Evolutionary conservation across 2,329 filamentous ascomycete species (phyloP), one percentile per base, ranked within the genome.

Genomic region (Microdochium nivale): DNA sequence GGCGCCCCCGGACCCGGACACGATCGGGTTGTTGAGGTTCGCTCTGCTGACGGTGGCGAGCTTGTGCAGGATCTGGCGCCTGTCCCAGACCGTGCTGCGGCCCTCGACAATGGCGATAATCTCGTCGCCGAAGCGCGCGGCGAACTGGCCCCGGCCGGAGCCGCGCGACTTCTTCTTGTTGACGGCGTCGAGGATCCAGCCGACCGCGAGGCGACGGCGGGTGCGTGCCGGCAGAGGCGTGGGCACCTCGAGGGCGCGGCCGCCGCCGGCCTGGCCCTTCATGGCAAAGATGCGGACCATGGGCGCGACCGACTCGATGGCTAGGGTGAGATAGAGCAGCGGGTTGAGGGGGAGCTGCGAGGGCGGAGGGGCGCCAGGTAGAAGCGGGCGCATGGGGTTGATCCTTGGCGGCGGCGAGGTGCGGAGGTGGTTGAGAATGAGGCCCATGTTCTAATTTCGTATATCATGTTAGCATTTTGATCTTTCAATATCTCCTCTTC

Each of bases 231-330:
- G 74, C 21, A 97, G 75, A 1, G 94, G 92, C 23, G 85, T 76
- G 0, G 94, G 94, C 33, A 96, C 79, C 52, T 92, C 89, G 53
- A 96, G 79, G 13, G 89, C 81, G 33, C 82, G 79, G 68, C 94
- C 94, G 74, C 94, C 94, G 70, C 92, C 92, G 1, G 87, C 88
- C 33, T 87, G 81, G 59, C 90, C 90, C 62, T 83, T 83, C 60
- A 90, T 80, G 55, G 80, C 79, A 51, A 84, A 81, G 63, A 99
- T 84, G 58, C 87, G 86, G 63, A 99, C 75, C 16, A 99, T 79
- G 10, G 94, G 94, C 1, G 91, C 89, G 24, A 99, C 86, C 10
- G 89, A 95, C 76, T 99, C 94, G 62, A 99, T 84, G 30, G 91
- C 90, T 30, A 95, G 78, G 13, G 87, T 89, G 48, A 99, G 84